phyloP scores from a whole-genome alignment of 169 alveolate species.

The Plasmodium fragile region DNA sequence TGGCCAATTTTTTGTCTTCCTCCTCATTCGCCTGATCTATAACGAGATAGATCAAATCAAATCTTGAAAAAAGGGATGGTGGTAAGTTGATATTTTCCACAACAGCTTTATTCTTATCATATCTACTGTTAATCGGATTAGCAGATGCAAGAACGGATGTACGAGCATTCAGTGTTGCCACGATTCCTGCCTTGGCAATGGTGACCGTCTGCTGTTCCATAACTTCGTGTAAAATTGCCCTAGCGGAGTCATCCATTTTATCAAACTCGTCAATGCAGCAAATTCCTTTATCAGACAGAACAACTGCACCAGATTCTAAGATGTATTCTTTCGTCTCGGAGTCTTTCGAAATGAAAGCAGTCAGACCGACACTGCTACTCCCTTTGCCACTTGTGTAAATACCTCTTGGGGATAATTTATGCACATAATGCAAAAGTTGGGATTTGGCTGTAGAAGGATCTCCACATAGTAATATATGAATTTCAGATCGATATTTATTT shows the following conservation, averaged over 20 bases:
- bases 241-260: constrained; percentile 98
- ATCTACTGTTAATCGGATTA: constrained; percentile 96
- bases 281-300: constrained; percentile 97
- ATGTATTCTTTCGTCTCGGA: constrained; percentile 96
- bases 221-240: constrained; percentile 98
- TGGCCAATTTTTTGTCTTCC: constrained; percentile 89
- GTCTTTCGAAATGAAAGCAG: constrained; percentile 98
- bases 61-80: constrained; percentile 97
- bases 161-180: constrained; percentile 94
- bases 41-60: constrained; percentile 95
- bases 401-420: constrained; percentile 96
- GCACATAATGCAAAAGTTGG: constrained; percentile 96
- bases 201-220: constrained; percentile 99
- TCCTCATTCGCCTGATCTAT: constrained; percentile 91
- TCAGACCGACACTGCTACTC: constrained; percentile 98
- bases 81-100: constrained; percentile 98
- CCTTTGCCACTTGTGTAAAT: constrained; percentile 97
- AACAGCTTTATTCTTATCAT: constrained; percentile 97
- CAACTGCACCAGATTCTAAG: constrained; percentile 99
- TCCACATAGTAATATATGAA: constrained; percentile 98
- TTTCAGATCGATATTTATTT: constrained; percentile 92
- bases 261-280: constrained; percentile 99
- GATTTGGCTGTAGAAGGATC: constrained; percentile 99
- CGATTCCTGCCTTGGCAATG: constrained; percentile 99
- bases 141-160: constrained; percentile 99